Conservation (phyloP, 768 basidiomycete species). For the Naematelia aurantialba region DNA sequence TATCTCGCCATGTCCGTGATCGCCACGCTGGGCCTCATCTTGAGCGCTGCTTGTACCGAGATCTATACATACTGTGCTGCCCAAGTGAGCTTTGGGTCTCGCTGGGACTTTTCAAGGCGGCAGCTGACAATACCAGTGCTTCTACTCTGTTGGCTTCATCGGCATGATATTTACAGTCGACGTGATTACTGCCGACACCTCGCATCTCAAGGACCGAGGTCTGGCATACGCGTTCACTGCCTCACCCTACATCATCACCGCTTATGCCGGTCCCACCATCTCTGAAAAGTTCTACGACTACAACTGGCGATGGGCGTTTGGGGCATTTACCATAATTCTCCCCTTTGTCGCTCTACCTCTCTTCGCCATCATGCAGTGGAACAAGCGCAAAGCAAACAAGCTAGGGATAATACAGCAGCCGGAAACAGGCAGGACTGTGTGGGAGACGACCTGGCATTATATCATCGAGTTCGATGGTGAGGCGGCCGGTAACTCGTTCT, state of each 20-base stretch:
- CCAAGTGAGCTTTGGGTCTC: slow-evolving; percentile 19
- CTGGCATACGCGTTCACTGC: slow-evolving; percentile 36
- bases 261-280: slow-evolving; percentile 34
- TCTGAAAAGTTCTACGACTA: slow-evolving; percentile 30
- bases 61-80: slow-evolving; percentile 35
- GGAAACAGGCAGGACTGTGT: slow-evolving; percentile 3
- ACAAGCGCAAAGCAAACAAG: slow-evolving; percentile 22
- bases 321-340: slow-evolving; percentile 25
- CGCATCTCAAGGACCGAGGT: slow-evolving; percentile 34
- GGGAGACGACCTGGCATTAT: too few species aligned
- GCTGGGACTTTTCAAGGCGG: not conserved
- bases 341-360: slow-evolving; percentile 22
- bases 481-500: slow-evolving; percentile 12
- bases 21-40: slow-evolving; percentile 32
- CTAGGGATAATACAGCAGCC: slow-evolving; percentile 5
- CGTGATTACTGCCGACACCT: slow-evolving; percentile 45
- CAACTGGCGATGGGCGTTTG: slow-evolving; percentile 35
- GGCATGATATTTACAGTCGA: slow-evolving; percentile 37
- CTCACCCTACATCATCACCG: slow-evolving; percentile 42
- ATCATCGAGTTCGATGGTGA: slow-evolving; percentile 39
- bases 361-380: slow-evolving; percentile 12
- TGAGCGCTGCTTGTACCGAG: slow-evolving; percentile 29
- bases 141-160: slow-evolving; percentile 32
- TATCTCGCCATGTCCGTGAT: slow-evolving; percentile 17
- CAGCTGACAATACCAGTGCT: slow-evolving; percentile 11